phyloP scores from a whole-genome alignment of 495 filamentous ascomycete species.

The Evernia prunastri region DNA sequence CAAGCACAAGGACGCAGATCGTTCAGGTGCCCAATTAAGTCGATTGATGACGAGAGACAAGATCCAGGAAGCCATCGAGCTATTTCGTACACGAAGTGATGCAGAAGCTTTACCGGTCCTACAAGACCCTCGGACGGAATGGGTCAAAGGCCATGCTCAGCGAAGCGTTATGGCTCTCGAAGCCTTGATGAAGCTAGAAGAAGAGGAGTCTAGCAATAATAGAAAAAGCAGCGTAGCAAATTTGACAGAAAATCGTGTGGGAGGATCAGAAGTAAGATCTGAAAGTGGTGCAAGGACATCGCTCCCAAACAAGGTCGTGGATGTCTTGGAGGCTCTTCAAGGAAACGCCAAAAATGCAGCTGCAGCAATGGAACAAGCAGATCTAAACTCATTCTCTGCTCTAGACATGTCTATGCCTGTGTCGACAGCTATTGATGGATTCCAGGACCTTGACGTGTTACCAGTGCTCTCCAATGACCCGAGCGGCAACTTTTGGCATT shows the following conservation, averaged over 20 bases:
- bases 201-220: slow-evolving; percentile 10
- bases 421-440: slow-evolving; percentile 1
- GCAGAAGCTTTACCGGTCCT: neutral
- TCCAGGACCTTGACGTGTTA: slow-evolving; percentile 10
- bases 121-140: neutral
- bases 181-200: slow-evolving; percentile 27
- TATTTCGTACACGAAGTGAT: slow-evolving; percentile 18
- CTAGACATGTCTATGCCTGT: neutral
- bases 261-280: neutral
- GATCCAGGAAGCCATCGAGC: slow-evolving; percentile 27
- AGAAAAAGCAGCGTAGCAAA: neutral
- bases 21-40: slow-evolving; percentile 20
- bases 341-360: slow-evolving; percentile 2
- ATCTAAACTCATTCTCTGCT: neutral
- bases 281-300: neutral
- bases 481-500: slow-evolving; percentile 13
- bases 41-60: slow-evolving; percentile 29
- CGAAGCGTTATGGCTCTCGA: slow-evolving; percentile 24
- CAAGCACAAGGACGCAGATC: slow-evolving; percentile 6
- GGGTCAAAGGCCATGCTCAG: slow-evolving; percentile 9
- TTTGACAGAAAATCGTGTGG: neutral
- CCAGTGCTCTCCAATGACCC: slow-evolving; percentile 16
- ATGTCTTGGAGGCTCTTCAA: slow-evolving; percentile 8
- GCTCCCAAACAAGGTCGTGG: slow-evolving; percentile 9
- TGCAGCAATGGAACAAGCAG: neutral